Evolutionary conservation across 139 green algal genomes (phyloP), one percentile per base, ranked within the genome.

Genomic region (Dunaliella primolecta): DNA sequence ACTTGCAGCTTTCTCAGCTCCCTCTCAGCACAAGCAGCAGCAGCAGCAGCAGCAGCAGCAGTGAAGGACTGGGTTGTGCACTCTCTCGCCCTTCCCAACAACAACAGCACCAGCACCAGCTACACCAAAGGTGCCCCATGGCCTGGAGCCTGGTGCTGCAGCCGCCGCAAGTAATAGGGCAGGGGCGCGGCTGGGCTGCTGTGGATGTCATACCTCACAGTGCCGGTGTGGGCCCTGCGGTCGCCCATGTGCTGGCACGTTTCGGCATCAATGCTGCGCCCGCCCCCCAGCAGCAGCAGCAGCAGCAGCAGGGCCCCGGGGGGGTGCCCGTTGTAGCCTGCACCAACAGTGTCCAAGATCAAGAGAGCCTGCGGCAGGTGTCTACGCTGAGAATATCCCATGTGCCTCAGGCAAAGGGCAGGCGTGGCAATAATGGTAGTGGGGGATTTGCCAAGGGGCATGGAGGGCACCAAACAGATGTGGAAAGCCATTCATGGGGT

Each of bases 131-230:
- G 46, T 25, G 35, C 78, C 31, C 78, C 31, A 29, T 83, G 35
- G 3, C 37, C 27, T 83, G 78, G 78, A 24, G 25, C 31, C 27
- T 83, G 36, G 37, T 83, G 78, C 31, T 83, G 78, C 78, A 83
- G 78, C 78, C 37, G 1, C 29, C 78, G 24, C 27, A 25, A n/a
- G 37, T 24, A 1, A 25, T 75, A 3, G 78, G 78, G 1, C 30
- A 74, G 2, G 25, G 37, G 24, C 23, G 37, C 27, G 38, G 78
- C 1, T 83, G 78, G 78, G 29, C 31, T 27, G 38, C 78, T 21
- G 37, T 83, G 1, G 78, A 83, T 32, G 29, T 83, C 24, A 30
- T 83, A 1, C 78, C 78, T 36, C 25, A 70, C 1, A 23, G 24
- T 21, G 78, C 78, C 1, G 37, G 78, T 1, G 24, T 74, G 38